Evolutionary conservation across 2,329 filamentous ascomycete genomes (phyloP).

Genomic region (Pochonia chlamydosporia): DNA sequence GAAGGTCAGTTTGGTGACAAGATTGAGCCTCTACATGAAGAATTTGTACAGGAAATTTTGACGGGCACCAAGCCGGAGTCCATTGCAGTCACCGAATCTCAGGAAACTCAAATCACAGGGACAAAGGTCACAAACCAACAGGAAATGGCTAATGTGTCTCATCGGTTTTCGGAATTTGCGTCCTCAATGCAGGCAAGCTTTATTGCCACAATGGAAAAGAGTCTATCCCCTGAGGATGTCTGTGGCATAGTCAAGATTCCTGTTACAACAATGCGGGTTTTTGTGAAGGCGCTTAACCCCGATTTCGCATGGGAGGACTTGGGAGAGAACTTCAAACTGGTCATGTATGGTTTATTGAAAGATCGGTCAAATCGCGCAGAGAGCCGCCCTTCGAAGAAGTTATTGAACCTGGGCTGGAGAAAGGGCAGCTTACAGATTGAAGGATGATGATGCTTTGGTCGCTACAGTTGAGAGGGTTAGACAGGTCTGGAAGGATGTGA

Average conservation of each 20-base stretch:
- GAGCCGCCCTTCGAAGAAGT: slow-evolving; percentile 8
- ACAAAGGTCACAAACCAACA: not conserved
- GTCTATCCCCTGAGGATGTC: slow-evolving; percentile 8
- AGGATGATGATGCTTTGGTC: no score
- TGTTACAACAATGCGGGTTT: slow-evolving; percentile 9
- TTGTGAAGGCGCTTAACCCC: slow-evolving; percentile 12
- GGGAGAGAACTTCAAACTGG: slow-evolving; percentile 9
- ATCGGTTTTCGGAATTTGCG: not conserved
- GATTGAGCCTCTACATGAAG: slow-evolving; percentile 12
- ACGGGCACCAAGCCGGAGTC: not conserved
- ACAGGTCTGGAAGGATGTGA: no score
- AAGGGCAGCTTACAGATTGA: no score
- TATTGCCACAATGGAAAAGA: not conserved
- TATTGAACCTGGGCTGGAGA: slow-evolving; percentile 6
- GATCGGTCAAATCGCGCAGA: slow-evolving; percentile 8
- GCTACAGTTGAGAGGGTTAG: no score
- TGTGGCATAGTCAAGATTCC: slow-evolving; percentile 11
- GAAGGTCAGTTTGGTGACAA: slow-evolving; percentile 5
- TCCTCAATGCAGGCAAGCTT: not conserved
- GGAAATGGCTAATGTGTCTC: not conserved
- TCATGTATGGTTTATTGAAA: slow-evolving; percentile 9
- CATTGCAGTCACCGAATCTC: not conserved
- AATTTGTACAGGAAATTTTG: slow-evolving; percentile 63
- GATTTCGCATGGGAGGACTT: slow-evolving; percentile 12
- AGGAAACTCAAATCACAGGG: not conserved